These are phyloP conservation scores for Picea glauca DNA, from an alignment of 75 land plant genomes.

Conservation along the genomic window DNA sequence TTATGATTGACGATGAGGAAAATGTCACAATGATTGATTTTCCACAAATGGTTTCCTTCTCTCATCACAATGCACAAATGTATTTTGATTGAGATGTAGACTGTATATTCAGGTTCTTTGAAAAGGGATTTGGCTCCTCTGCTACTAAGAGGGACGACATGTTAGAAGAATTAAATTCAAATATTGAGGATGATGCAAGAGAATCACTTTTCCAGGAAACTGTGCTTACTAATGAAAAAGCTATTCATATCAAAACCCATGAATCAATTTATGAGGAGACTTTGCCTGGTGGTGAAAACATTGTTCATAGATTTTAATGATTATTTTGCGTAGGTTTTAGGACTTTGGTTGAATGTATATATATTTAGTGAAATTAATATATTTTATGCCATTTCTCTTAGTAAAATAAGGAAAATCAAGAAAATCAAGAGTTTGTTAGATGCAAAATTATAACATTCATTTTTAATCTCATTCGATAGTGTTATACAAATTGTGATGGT, in stretches of 20 bases:
- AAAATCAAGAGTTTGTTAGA: not conserved
- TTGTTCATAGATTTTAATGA: not conserved
- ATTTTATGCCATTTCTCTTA: not conserved
- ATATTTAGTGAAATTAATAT: not conserved
- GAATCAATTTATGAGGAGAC: too few species aligned
- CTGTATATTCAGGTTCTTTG: too few species aligned
- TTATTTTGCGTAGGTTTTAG: not conserved
- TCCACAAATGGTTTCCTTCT: too few species aligned
- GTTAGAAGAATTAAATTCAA: conserved; percentile 32
- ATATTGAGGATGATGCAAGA: conserved; percentile 32
- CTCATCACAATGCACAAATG: too few species aligned
- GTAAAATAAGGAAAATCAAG: not conserved
- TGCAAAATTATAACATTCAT: too few species aligned
- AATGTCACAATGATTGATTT: too few species aligned
- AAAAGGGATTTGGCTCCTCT: not conserved
- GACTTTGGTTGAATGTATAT: not conserved
- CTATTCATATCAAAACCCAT: too few species aligned
- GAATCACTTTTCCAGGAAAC: not conserved
- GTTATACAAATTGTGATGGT: too few species aligned
- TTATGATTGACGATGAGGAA: conserved; percentile 51
- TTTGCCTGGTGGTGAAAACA: too few species aligned
- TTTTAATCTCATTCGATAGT: too few species aligned
- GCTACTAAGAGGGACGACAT: conserved; percentile 16
- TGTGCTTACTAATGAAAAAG: not conserved
- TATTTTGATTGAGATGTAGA: too few species aligned